Evolutionary conservation across 768 basidiomycete genomes (phyloP), one percentile per base, ranked within the genome.

Genomic region (Mycena olivaceomarginata): DNA sequence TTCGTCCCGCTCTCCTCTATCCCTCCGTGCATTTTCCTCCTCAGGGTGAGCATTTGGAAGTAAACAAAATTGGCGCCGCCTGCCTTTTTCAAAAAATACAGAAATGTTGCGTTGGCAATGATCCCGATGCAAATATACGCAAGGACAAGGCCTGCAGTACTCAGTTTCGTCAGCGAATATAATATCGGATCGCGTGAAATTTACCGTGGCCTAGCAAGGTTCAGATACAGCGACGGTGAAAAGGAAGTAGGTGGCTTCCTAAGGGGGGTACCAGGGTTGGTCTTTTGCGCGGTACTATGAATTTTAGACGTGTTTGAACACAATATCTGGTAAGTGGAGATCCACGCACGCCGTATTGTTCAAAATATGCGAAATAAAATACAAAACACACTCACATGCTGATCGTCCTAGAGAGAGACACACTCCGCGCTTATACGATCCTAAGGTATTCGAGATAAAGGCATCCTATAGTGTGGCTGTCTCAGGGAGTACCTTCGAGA

Each of bases 101-200:
- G 85, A 79, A 91, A 91, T 11, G 90, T 31, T 18, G 88, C 76
- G 8, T 92, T 91, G 82, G 86, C 90, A 40, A 92, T 73, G 84
- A 92, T 91, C 46, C 93, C 93, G 72, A 94, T 89, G 57, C 86
- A 89, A 66, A 95, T 94, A 83, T 95, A 95, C 15, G 89, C 91
- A 43, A 96, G 86, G 20, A 94, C 89, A 64, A 95, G 90, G n/a
- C 89, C 93, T 77, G 53, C 31, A 31, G 31, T 31, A 31, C 15
- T 2, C 18, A 16, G 48, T 18, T 51, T 16, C 13, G 43, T 45
- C 43, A 45, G 20, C 15, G 48, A 48, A 15, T 48, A 48, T 13
- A 25, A 53, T 48, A 59, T 22, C 15, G 18, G 39, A n/a, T 39
- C 43, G 8, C 6, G 10, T 8, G 45, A 25, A 31, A 40, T 25